Conservation (phyloP, 192 early-diverging fungal genomes). For the Linderina pennispora region DNA sequence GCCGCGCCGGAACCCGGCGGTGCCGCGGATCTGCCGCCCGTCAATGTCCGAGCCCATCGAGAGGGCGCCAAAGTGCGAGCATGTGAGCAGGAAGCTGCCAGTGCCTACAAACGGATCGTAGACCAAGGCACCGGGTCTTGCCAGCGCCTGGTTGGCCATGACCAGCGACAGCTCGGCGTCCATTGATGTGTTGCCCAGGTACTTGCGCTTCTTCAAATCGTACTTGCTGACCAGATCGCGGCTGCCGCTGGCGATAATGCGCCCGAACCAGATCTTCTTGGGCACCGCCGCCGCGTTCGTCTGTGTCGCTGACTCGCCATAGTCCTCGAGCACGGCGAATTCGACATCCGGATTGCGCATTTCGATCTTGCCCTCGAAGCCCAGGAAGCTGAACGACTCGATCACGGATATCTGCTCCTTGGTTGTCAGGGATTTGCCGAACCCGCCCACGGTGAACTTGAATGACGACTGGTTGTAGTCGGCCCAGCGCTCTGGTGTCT, state of each 20-base stretch:
- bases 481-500: constrained; percentile 52
- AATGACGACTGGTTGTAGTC: constrained; percentile 56
- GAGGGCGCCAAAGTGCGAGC: constrained; percentile 88
- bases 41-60: constrained; percentile 96
- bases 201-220: constrained; percentile 91
- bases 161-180: constrained; percentile 95
- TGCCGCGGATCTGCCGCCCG: constrained; percentile 94
- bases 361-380: constrained; percentile 70
- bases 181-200: constrained; percentile 96
- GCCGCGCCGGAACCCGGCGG: constrained; percentile 36
- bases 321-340: constrained; percentile 76
- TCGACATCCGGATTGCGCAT: constrained; percentile 72
- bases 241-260: constrained; percentile 61
- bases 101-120: constrained; percentile 99
- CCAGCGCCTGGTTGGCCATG: constrained; percentile 93
- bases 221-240: constrained; percentile 69
- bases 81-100: constrained; percentile 87
- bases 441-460: constrained; percentile 70
- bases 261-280: constrained; percentile 61
- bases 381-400: constrained; percentile 79
- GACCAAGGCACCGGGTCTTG: constrained; percentile 63
- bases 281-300: constrained; percentile 15
- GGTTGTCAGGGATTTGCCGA: constrained; percentile 66
- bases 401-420: constrained; percentile 74
- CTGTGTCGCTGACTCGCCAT: no score